Conservation (phyloP, 441 rosid species). For the Jatropha multifida region DNA sequence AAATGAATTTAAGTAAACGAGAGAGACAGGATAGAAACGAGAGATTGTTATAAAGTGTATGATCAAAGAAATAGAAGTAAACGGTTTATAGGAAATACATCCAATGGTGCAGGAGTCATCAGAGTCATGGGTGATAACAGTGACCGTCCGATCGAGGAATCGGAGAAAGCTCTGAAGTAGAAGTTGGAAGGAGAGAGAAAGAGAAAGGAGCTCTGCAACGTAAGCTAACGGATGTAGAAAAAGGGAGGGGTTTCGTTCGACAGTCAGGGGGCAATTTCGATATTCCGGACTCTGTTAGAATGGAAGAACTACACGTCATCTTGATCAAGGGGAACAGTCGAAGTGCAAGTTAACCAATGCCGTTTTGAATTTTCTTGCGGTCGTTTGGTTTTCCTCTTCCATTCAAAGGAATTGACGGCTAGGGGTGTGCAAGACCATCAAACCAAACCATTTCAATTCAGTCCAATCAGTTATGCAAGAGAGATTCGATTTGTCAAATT, state of each 20-base stretch:
- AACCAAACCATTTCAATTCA: too few relatives aligned
- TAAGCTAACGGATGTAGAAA: not conserved
- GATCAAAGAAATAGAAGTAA: conserved; percentile 11
- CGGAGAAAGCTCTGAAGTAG: conserved; percentile 21
- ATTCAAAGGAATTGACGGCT: too few relatives aligned
- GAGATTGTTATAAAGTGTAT: conserved; percentile 6
- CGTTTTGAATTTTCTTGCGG: too few relatives aligned
- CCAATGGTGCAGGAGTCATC: conserved; percentile 71
- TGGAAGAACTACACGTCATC: not conserved
- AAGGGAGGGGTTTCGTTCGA: not conserved
- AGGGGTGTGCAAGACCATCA: too few relatives aligned
- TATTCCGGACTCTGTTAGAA: not conserved
- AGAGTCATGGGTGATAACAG: conserved; percentile 55
- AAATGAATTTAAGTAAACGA: conserved; percentile 18
- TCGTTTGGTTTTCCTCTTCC: not conserved
- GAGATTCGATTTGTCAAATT: too few relatives aligned
- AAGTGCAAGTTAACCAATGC: too few relatives aligned
- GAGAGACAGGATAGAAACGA: not conserved
- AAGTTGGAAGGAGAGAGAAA: not conserved
- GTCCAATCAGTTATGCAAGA: too few relatives aligned
- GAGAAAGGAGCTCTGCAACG: conserved; percentile 11
- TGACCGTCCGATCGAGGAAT: conserved; percentile 39
- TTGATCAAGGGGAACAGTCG: not conserved
- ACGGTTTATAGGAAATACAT: conserved; percentile 40
- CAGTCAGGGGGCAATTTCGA: conserved; percentile 3